Evolutionary conservation across 495 filamentous ascomycete genomes (phyloP), one percentile per base, ranked within the genome.

Genomic region (Chaetomium fimeti): DNA sequence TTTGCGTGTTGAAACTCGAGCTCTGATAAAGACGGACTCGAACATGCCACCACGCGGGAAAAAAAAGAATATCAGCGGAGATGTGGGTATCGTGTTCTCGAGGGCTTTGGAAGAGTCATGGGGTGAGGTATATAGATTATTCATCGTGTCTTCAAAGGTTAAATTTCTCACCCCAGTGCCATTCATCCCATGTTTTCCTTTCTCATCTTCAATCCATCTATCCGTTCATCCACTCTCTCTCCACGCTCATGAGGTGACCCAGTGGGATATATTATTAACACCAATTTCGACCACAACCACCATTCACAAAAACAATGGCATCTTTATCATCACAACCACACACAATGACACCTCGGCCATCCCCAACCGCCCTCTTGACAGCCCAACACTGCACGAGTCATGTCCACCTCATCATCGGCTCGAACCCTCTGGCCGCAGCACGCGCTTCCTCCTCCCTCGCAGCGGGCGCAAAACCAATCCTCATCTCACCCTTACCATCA

Each of bases 371-470:
- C 15, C 80, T 98, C 28, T 84, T 98, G 56, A 88, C 91, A 42
- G 88, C 92, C 11, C 81, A 88, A 63, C 87, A 97, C 70, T 88
- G 83, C 52, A 83, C 85, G 1, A 84, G 82, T 2, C 92, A 97
- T 68, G 77, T 93, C 56, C 94, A 98, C 75, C 79, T 98, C 45
- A 87, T 98, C 53, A 71, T 97, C 56, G 94, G 95, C 40, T 85
- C 89, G 38, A 93, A 91, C 74, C 87, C 94, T 51, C 82, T 98
- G 38, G 95, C 95, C 36, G 88, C 89, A 48, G 85, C 91, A 16
- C 85, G 94, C 58, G 92, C 90, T 72, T 75, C 84, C 22, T 91
- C 89, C 67, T 94, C 91, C 18, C 72, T 97, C 20, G 86, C 91
- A 63, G 88, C 89, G n/a, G 94, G 93, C 74, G 94, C 95, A 66